A percentile compares a stretch with the other conserved stretches of the same genome.
Conservation (phyloP, 805 yeast species). For the Wickerhamiella parazyma region DNA sequence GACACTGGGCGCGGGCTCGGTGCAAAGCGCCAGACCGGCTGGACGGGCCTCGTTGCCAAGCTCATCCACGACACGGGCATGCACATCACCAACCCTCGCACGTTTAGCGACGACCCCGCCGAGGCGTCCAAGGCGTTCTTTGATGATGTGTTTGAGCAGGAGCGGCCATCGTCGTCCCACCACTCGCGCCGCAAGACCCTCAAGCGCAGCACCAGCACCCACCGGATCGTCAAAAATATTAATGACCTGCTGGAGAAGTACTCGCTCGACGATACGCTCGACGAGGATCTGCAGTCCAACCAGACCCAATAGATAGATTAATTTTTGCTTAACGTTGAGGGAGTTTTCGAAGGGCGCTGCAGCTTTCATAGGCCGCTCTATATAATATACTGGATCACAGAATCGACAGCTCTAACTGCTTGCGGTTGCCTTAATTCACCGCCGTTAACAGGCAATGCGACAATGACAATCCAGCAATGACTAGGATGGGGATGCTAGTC, state of each 20-base stretch:
- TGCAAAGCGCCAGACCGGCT: constrained; percentile 88
- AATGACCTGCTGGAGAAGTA: constrained; percentile 16
- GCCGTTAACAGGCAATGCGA: too few species aligned
- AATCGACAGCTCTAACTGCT: too few species aligned
- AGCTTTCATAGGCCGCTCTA: too few species aligned
- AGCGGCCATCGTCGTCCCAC: constrained; percentile 11
- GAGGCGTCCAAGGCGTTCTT: constrained; percentile 26
- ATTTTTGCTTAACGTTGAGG: too few species aligned
- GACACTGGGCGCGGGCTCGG: constrained; percentile 92
- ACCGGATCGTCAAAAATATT: constrained; percentile 17
- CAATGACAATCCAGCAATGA: too few species aligned
- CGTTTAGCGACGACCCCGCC: constrained; percentile 23
- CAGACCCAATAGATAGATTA: background rate
- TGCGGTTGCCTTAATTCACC: too few species aligned
- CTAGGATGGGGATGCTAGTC: too few species aligned
- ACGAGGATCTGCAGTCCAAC: constrained; percentile 13
- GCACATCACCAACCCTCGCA: constrained; percentile 32
- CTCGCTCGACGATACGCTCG: constrained; percentile 16
- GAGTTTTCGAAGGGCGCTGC: too few species aligned
- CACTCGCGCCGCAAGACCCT: constrained; percentile 14
- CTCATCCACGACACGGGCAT: constrained; percentile 78
- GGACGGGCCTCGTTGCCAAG: constrained; percentile 90
- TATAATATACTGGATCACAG: too few species aligned
- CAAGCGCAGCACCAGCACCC: constrained; percentile 16
- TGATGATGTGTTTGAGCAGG: constrained; percentile 23